Evolutionary conservation across 1,284 basidiomycete species (phyloP).

Genomic region (Naganishia albida): DNA sequence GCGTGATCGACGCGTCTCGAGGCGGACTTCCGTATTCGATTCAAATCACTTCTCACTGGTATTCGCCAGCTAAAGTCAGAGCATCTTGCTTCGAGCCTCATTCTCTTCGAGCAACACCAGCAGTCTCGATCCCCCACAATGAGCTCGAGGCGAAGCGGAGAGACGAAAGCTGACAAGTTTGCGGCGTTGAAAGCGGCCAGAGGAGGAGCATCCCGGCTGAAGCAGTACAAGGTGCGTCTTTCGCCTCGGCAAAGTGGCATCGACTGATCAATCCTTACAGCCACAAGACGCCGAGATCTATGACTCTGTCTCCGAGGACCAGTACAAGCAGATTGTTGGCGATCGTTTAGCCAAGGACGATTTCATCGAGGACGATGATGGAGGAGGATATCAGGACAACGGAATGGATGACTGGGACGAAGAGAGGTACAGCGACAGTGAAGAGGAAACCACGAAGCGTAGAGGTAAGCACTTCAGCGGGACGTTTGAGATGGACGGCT

Average conservation of each 20-base stretch:
- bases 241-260: background rate
- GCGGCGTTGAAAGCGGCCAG: slow-evolving; percentile 56
- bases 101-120: background rate
- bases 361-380: slow-evolving; percentile 93
- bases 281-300: slow-evolving; percentile 73
- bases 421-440: slow-evolving; percentile 50
- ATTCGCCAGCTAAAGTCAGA: background rate
- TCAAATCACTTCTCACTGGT: too few species aligned
- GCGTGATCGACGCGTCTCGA: too few species aligned
- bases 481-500: background rate
- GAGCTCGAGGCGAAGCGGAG: slow-evolving; percentile 25
- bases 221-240: slow-evolving; percentile 55
- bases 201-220: slow-evolving; percentile 52
- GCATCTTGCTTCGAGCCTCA: background rate
- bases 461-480: slow-evolving; percentile 44
- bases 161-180: slow-evolving; percentile 43
- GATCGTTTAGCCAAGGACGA: slow-evolving; percentile 86
- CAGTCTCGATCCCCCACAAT: background rate
- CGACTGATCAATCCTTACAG: slow-evolving; percentile 34
- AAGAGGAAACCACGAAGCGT: slow-evolving; percentile 49
- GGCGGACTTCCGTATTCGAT: too few species aligned
- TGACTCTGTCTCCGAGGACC: slow-evolving; percentile 88
- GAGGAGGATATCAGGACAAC: slow-evolving; percentile 89
- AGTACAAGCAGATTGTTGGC: slow-evolving; percentile 83
- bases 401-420: slow-evolving; percentile 88